Percentiles rank a stretch among this genome's conserved stretches.
phyloP scores from a whole-genome alignment of 768 basidiomycete genomes.

The Russula ochroleuca region DNA sequence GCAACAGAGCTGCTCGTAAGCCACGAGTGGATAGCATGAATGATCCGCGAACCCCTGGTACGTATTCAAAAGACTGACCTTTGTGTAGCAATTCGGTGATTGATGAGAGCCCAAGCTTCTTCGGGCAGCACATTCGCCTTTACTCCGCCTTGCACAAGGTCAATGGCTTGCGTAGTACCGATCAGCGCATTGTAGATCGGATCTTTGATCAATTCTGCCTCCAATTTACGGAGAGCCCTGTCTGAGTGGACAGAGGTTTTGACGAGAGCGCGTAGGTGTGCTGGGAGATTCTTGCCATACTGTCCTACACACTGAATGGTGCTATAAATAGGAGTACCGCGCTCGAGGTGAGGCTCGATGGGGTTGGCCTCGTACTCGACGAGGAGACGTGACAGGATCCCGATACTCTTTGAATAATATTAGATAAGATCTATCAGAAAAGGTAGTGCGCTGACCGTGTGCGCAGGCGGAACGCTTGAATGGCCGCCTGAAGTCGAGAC shows the following conservation, averaged over 20 bases:
- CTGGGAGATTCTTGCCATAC: constrained; percentile 38
- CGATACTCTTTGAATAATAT: constrained; percentile 30
- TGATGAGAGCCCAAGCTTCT: constrained; percentile 35
- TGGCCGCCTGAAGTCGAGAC: constrained; percentile 76
- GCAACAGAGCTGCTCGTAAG: constrained; percentile 32
- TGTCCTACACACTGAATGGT: constrained; percentile 44
- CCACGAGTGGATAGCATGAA: background rate
- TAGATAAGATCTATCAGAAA: background rate
- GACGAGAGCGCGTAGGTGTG: constrained; percentile 32
- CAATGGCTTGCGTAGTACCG: constrained; percentile 35
- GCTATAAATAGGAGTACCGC: constrained; percentile 35
- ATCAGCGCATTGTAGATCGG: constrained; percentile 33
- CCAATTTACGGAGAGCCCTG: constrained; percentile 36
- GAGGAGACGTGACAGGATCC: constrained; percentile 54
- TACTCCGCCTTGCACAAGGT: constrained; percentile 41
- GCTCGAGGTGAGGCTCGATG: constrained; percentile 31
- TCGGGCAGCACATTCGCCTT: constrained; percentile 50
- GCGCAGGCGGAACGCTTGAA: constrained; percentile 75
- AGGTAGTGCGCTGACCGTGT: constrained; percentile 51
- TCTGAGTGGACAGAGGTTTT: constrained; percentile 32
- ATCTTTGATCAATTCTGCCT: constrained; percentile 33
- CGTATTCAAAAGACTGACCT: constrained; percentile 25
- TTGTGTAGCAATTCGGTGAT: constrained; percentile 34
- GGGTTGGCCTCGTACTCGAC: constrained; percentile 25
- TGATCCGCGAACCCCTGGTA: background rate